phyloP scores from a whole-genome alignment of 2,329 filamentous ascomycete genomes.

The Paraphaeosphaeria minitans region DNA sequence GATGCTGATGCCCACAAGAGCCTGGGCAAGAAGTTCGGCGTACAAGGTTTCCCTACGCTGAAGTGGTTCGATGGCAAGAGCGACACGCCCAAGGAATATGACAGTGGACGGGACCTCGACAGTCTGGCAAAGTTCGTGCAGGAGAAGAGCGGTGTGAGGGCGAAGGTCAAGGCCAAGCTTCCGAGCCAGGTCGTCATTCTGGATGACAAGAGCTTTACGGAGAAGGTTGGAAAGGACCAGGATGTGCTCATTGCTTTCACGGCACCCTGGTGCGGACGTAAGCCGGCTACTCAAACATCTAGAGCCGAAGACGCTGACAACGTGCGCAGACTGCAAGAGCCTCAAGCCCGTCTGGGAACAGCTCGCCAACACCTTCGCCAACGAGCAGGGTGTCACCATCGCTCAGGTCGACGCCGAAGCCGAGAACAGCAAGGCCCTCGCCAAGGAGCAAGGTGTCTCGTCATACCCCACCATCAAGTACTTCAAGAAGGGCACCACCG shows the following conservation, averaged over 20 bases:
- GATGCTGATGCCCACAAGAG: constrained; percentile 88
- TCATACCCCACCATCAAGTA: constrained; percentile 98
- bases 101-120: constrained; percentile 84
- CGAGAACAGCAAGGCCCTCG: constrained; percentile 78
- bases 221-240: constrained; percentile 81
- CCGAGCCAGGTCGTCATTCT: constrained; percentile 80
- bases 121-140: constrained; percentile 79
- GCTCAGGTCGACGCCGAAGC: constrained; percentile 96
- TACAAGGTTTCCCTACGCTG: constrained; percentile 94
- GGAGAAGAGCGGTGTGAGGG: constrained; percentile 84
- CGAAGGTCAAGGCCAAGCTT: constrained; percentile 74
- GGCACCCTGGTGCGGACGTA: constrained; percentile 97
- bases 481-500: constrained; percentile 84
- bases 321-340: constrained; percentile 85
- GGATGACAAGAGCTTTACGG: constrained; percentile 77
- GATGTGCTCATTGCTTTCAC: constrained; percentile 95
- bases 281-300: constrained; percentile 51
- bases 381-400: constrained; percentile 79
- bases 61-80: constrained; percentile 99
- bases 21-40: constrained; percentile 82
- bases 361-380: constrained; percentile 78
- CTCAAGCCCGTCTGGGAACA: constrained; percentile 91
- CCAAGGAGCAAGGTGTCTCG: constrained; percentile 75
- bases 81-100: constrained; percentile 83
- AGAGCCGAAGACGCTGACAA: constrained; percentile 10